A percentile compares a stretch with the other conserved stretches of the same genome.
Conservation (phyloP, 2,329 filamentous ascomycete species). For the Aaosphaeria pasadenensis region DNA sequence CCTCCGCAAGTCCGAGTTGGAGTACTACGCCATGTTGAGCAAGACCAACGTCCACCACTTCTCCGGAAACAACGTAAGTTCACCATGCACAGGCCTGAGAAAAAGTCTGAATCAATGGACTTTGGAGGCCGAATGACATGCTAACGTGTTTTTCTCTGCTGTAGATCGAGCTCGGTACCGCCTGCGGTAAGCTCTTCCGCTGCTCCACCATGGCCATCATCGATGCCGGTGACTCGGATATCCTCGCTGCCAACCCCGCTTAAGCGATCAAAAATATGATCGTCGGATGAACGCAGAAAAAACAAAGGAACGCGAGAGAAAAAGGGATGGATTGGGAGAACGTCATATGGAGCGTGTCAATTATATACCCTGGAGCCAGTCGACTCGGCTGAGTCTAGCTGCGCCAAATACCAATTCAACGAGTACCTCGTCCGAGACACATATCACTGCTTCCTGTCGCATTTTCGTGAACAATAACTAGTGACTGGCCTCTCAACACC, state of each 20-base stretch:
- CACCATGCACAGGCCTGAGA: conserved; percentile 65
- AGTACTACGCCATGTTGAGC: conserved; percentile 55
- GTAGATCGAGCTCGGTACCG: conserved; percentile 97
- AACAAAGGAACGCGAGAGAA: too few relatives aligned
- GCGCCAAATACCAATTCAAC: too few relatives aligned
- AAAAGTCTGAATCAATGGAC: conserved; percentile 70
- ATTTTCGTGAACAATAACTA: too few relatives aligned
- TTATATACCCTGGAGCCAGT: too few relatives aligned
- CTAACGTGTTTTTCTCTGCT: conserved; percentile 35
- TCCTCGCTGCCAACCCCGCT: conserved; percentile 69
- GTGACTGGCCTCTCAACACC: too few relatives aligned
- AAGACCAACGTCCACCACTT: conserved; percentile 96
- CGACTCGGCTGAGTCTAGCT: too few relatives aligned
- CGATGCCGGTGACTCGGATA: conserved; percentile 96
- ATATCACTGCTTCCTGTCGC: too few relatives aligned
- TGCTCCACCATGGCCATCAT: conserved; percentile 97
- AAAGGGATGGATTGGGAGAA: too few relatives aligned
- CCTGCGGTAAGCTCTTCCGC: conserved; percentile 98
- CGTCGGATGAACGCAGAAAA: too few relatives aligned
- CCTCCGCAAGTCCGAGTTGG: conserved; percentile 95
- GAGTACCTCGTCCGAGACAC: too few relatives aligned
- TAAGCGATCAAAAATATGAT: conserved; percentile 20
- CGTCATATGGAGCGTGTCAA: too few relatives aligned
- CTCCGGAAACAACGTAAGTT: conserved; percentile 96
- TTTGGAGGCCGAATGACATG: conserved; percentile 84